Conservation (phyloP, 768 basidiomycete species). For the Boletus edulis region DNA sequence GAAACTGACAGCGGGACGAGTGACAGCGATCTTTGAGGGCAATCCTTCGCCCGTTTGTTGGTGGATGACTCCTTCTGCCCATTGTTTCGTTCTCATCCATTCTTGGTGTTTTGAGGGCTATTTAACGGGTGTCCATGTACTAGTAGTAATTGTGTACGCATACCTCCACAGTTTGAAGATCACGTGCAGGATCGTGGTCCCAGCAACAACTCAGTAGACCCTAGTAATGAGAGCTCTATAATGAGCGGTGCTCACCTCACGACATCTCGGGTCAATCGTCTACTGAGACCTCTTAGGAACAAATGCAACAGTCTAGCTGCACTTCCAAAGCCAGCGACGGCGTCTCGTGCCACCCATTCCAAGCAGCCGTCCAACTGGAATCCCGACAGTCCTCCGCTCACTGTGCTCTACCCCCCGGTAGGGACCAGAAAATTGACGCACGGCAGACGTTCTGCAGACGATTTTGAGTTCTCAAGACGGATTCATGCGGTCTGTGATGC, state of each 20-base stretch:
- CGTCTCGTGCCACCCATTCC: constrained; percentile 14
- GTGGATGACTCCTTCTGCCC: background rate
- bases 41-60: background rate
- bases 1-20: constrained; percentile 86
- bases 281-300: constrained; percentile 46
- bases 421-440: constrained; percentile 34
- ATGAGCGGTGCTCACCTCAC: constrained; percentile 31
- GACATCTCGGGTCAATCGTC: constrained; percentile 41
- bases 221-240: constrained; percentile 14
- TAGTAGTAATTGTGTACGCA: background rate
- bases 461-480: constrained; percentile 43
- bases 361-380: constrained; percentile 20
- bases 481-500: constrained; percentile 55
- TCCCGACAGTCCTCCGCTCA: constrained; percentile 32
- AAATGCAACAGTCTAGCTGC: constrained; percentile 42
- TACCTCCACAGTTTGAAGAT: background rate
- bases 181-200: constrained; percentile 17
- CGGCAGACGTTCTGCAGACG: constrained; percentile 33
- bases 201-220: background rate
- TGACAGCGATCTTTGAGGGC: constrained; percentile 52
- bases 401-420: constrained; percentile 38
- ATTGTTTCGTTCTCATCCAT: constrained; percentile 4
- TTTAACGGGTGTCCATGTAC: background rate
- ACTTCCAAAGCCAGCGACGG: constrained; percentile 16
- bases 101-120: background rate